Base-by-base conservation (phyloP, 2,329 filamentous ascomycete species). In the Ceratocystis lukuohia region DNA sequence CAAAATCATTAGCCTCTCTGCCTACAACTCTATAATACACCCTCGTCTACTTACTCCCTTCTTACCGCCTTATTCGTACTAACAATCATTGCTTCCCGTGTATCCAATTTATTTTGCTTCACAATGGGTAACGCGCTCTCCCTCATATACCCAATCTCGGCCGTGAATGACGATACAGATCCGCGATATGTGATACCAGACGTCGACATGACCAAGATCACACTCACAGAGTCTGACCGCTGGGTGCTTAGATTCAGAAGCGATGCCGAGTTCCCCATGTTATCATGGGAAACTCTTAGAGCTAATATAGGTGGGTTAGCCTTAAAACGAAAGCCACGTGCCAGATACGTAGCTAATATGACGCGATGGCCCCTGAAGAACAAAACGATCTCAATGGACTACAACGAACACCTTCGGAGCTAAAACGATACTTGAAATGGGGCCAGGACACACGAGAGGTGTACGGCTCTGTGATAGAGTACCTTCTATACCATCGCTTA, bases 401-500 rank as follows among this genome's bases (percentile, higher is more conserved):
- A 71, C 89, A 90, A 73, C 83, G 93, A 46, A 84, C 86, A 67
- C 91, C 93, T 1, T 91, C 88, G 30, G 88, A 96, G 71, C 79
- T 96, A 68, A 82, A 88, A 65, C 82, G 82, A 50, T 96, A 96
- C 73, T 86, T 93, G 71, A 79, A 86, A 72, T 96, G 88, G 82
- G 89, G 87, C 15, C 78, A 83, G 61, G 80, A 85, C 67, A 84
- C 88, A 63, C 87, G 88, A 71, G 80, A 81, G 67, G 76, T 87
- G 70, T 89, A 94, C 77, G 91, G 91, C 69, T 89, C 85, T 70
- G 88, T 95, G 72, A 87, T 89, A 76, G 80, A 85, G 66, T 96
- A 89, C 74, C 83, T 96, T 62, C 78, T 95, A 65, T 79, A 80
- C 66, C 81, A 94, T 75, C 82, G 91, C 48, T 78, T 96, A 68